Percentiles rank a stretch among this genome's conserved stretches.
phyloP scores from a whole-genome alignment of 768 basidiomycete genomes.

The Suillus lakei region DNA sequence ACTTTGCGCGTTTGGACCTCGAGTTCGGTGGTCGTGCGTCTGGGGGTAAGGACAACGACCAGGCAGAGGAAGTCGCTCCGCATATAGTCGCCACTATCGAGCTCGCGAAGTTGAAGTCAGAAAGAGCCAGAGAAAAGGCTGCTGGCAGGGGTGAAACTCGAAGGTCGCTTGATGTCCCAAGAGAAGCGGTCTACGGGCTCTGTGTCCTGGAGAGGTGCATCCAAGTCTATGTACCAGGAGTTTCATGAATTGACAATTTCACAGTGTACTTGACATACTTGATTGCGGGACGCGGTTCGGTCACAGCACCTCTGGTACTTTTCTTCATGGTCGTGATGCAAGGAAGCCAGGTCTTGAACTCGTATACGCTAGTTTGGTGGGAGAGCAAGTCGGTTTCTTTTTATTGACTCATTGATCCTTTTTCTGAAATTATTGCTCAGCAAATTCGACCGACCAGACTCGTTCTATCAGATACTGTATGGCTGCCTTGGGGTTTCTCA shows the following conservation, averaged over 20 bases:
- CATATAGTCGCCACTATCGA: too few species aligned
- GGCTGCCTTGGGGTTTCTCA: constrained; percentile 61
- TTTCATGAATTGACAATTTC: neutral
- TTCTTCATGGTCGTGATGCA: constrained; percentile 62
- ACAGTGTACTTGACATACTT: constrained; percentile 66
- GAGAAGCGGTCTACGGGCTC: constrained; percentile 69
- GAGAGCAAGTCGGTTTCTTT: too few species aligned
- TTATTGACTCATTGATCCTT: too few species aligned
- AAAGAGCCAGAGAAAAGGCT: too few species aligned
- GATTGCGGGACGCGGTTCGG: constrained; percentile 53
- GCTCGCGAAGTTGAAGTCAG: too few species aligned
- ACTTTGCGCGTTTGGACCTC: too few species aligned
- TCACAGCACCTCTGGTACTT: constrained; percentile 56
- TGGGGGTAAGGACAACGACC: too few species aligned
- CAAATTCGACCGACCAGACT: too few species aligned
- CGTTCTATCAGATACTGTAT: too few species aligned
- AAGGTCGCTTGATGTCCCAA: constrained; percentile 67
- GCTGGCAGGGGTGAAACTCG: constrained; percentile 64
- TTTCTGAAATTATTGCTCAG: too few species aligned
- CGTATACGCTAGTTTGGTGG: constrained; percentile 73
- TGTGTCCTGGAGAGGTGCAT: constrained; percentile 52
- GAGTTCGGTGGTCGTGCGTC: too few species aligned
- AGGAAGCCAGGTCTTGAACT: constrained; percentile 61
- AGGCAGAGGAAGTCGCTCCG: too few species aligned
- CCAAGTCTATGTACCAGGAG: neutral